Conservation (phyloP, 2,329 filamentous ascomycete genomes). For the Cryphonectria radicalis region DNA sequence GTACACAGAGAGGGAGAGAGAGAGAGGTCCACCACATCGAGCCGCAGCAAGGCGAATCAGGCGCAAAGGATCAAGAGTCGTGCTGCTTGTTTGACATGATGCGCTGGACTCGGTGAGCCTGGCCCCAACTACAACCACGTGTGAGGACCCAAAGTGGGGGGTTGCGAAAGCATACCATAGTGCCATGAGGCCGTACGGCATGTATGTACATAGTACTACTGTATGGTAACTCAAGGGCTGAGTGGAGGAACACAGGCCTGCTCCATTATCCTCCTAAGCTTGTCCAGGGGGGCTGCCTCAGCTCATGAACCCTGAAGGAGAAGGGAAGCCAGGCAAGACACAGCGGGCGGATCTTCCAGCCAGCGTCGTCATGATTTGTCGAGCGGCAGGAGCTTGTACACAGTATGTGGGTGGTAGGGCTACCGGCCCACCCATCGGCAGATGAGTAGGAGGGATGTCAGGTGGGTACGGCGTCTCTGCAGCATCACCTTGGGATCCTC, state of each 20-base stretch:
- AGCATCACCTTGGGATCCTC: not conserved
- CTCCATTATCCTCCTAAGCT: not conserved
- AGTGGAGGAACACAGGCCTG: not conserved
- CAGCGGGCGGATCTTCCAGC: slow-evolving; percentile 12
- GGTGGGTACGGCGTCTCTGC: slow-evolving; percentile 1
- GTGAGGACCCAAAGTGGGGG: not conserved
- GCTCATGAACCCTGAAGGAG: not conserved
- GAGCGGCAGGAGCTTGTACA: not conserved
- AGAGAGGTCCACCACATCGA: not conserved
- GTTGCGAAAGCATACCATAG: not conserved
- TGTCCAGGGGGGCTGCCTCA: not conserved
- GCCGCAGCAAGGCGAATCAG: not conserved
- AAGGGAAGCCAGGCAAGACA: slow-evolving; percentile 7
- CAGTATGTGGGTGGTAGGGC: slow-evolving; percentile 3
- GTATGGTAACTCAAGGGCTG: not conserved
- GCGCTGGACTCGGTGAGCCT: not conserved
- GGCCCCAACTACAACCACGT: not conserved
- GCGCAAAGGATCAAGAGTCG: not conserved
- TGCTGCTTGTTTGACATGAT: not conserved
- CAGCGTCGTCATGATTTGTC: slow-evolving; percentile 6
- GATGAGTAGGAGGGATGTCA: not conserved
- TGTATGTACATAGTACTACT: not conserved
- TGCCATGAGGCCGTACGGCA: not conserved
- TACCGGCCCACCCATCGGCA: slow-evolving; percentile 1
- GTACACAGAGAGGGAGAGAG: not conserved